Evolutionary conservation across 257 asterid species (phyloP).

Genomic region (Nicotiana attenuata): DNA sequence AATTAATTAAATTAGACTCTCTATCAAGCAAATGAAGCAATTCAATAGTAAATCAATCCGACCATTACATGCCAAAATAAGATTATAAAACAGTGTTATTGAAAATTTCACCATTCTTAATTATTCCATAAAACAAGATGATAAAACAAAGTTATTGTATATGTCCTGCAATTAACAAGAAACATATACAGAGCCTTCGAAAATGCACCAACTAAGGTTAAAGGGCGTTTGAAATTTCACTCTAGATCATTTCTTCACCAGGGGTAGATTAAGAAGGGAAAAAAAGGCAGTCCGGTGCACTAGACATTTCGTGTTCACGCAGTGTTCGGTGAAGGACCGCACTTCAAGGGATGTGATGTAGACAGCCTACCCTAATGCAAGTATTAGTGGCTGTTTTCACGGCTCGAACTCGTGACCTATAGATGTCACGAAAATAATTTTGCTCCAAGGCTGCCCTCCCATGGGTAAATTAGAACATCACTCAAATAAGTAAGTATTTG

Average conservation of each 20-base stretch:
- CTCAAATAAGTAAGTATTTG: neutral
- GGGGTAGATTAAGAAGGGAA: too few species aligned
- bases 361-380: too few species aligned
- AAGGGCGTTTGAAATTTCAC: neutral
- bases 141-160: neutral
- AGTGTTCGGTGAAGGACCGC: accelerated
- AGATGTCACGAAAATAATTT: too few species aligned
- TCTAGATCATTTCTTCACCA: too few species aligned
- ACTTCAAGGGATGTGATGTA: too few species aligned
- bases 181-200: neutral
- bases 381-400: too few species aligned
- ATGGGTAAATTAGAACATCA: neutral
- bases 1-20: neutral
- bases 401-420: too few species aligned
- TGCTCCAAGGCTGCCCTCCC: too few species aligned
- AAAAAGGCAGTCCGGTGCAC: too few species aligned
- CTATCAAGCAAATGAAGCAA: neutral
- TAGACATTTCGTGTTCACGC: too few species aligned
- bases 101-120: neutral
- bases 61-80: neutral
- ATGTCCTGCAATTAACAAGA: neutral
- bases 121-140: neutral
- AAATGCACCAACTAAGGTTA: neutral
- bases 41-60: neutral
- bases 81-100: neutral